A percentile compares a stretch with the other conserved stretches of the same genome.
phyloP scores from a whole-genome alignment of 768 basidiomycete genomes.

The Xerocomus brunneocitrinus region DNA sequence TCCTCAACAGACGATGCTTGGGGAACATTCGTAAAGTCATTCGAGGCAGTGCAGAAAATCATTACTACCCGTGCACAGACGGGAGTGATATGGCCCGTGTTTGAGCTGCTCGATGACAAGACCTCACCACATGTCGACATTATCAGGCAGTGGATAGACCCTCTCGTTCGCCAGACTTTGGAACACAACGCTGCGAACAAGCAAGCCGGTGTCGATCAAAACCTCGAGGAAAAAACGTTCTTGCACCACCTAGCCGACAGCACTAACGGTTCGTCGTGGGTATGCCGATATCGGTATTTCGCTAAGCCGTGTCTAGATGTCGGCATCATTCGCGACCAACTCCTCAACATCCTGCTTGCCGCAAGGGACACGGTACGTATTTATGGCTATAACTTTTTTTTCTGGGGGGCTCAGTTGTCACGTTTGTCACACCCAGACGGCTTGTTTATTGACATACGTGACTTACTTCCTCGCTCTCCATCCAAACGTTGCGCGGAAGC shows the following conservation, averaged over 20 bases:
- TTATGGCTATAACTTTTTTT: not conserved
- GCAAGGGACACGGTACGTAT: slow-evolving; percentile 67
- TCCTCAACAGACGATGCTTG: slow-evolving; percentile 56
- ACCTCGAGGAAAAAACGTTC: slow-evolving; percentile 55
- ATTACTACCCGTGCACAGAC: slow-evolving; percentile 31
- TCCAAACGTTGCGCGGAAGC: slow-evolving; percentile 48
- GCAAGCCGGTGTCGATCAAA: slow-evolving; percentile 35
- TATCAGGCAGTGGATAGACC: slow-evolving; percentile 49
- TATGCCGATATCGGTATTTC: not conserved
- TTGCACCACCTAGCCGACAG: slow-evolving; percentile 62
- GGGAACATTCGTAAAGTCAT: slow-evolving; percentile 49
- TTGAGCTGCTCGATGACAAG: slow-evolving; percentile 39
- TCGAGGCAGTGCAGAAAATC: slow-evolving; percentile 38
- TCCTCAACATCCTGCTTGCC: slow-evolving; percentile 73
- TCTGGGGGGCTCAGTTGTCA: not conserved
- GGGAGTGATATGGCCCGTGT: slow-evolving; percentile 41
- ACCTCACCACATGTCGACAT: slow-evolving; percentile 31
- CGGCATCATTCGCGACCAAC: slow-evolving; percentile 66
- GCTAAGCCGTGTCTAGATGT: slow-evolving; percentile 42
- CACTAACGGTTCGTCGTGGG: slow-evolving; percentile 48
- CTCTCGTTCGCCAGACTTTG: slow-evolving; percentile 53
- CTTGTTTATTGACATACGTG: slow-evolving; percentile 62
- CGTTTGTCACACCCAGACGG: slow-evolving; percentile 43
- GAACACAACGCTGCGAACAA: slow-evolving; percentile 39
- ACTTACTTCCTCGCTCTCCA: slow-evolving; percentile 67